phyloP scores from a whole-genome alignment of 2,329 filamentous ascomycete species.

The Volutella citrinella region DNA sequence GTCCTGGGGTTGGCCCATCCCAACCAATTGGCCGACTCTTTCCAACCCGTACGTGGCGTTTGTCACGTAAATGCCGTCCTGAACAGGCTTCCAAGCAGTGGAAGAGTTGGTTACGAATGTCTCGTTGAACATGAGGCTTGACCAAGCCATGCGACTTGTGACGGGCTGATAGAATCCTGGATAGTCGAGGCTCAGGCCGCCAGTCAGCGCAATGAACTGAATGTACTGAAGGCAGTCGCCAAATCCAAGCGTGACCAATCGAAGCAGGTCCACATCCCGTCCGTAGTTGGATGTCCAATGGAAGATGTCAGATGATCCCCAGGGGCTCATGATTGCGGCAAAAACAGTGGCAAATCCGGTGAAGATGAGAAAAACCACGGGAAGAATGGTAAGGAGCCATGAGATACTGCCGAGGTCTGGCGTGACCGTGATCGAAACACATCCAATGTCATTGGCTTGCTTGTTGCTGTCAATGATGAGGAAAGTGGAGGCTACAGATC shows the following conservation, averaged over 20 bases:
- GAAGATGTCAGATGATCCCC: conserved; percentile 88
- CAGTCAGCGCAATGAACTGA: conserved; percentile 85
- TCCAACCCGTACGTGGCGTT: conserved; percentile 79
- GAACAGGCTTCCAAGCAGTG: conserved; percentile 67
- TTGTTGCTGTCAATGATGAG: conserved; percentile 72
- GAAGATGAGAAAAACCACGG: conserved; percentile 72
- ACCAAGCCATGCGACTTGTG: conserved; percentile 85
- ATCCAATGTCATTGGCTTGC: conserved; percentile 64
- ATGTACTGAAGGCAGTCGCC: conserved; percentile 96
- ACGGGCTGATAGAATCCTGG: conserved; percentile 94
- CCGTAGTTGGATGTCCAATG: conserved; percentile 98
- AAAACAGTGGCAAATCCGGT: conserved; percentile 80
- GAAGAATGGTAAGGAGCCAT: conserved; percentile 71
- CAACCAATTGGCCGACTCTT: conserved; percentile 74
- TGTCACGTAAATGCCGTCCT: conserved; percentile 84
- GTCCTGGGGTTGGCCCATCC: conserved; percentile 72
- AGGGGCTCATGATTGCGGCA: conserved; percentile 86
- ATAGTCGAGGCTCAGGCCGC: conserved; percentile 82
- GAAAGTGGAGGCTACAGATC: conserved; percentile 73
- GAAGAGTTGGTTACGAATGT: conserved; percentile 73
- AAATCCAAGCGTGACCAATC: conserved; percentile 92
- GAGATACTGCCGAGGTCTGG: conserved; percentile 73
- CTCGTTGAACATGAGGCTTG: conserved; percentile 86
- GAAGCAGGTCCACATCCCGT: conserved; percentile 84
- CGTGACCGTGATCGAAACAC: conserved; percentile 78